A percentile compares a stretch with the other conserved stretches of the same genome.
Evolutionary conservation across 2,329 filamentous ascomycete species (phyloP).

Genomic region (Leptographium galeiforme): DNA sequence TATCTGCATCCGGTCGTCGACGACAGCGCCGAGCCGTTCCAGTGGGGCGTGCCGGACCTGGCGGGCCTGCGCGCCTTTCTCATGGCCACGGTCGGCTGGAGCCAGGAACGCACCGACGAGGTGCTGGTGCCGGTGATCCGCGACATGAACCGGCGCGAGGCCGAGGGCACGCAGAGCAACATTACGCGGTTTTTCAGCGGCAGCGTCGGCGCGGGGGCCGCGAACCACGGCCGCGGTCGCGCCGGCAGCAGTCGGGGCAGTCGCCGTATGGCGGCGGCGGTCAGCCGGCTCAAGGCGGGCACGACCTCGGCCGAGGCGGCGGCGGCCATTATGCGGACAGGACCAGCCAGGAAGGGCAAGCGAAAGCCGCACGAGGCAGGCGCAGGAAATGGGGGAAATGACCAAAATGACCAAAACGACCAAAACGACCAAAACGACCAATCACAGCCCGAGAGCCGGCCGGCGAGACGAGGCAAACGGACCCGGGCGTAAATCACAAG

Average conservation of each 20-base stretch:
- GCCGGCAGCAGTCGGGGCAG: conserved; percentile 12
- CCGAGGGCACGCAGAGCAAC: conserved; percentile 88
- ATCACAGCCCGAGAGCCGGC: too few species aligned
- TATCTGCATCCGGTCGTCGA: conserved; percentile 85
- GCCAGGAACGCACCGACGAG: conserved; percentile 82
- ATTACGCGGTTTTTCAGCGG: conserved; percentile 90
- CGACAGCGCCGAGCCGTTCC: conserved; percentile 60
- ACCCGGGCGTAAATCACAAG: neutral
- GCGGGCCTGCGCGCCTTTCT: conserved; percentile 73
- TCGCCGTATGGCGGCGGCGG: conserved; percentile 20
- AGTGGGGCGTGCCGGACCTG: conserved; percentile 92
- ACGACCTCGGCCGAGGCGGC: conserved; percentile 8
- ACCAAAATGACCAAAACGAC: too few species aligned
- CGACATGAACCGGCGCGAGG: conserved; percentile 82
- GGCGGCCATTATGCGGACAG: neutral
- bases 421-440: too few species aligned
- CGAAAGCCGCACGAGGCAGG: neutral
- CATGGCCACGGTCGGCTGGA: conserved; percentile 89
- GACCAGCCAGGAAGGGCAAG: neutral
- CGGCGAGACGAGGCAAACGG: neutral
- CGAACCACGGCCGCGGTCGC: conserved; percentile 3
- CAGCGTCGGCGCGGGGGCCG: conserved; percentile 28
- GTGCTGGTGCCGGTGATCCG: conserved; percentile 88
- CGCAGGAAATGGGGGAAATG: neutral
- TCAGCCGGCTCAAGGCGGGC: conserved; percentile 17